phyloP scores from a whole-genome alignment of 345 rosid species.

The Raphanus sativus region DNA sequence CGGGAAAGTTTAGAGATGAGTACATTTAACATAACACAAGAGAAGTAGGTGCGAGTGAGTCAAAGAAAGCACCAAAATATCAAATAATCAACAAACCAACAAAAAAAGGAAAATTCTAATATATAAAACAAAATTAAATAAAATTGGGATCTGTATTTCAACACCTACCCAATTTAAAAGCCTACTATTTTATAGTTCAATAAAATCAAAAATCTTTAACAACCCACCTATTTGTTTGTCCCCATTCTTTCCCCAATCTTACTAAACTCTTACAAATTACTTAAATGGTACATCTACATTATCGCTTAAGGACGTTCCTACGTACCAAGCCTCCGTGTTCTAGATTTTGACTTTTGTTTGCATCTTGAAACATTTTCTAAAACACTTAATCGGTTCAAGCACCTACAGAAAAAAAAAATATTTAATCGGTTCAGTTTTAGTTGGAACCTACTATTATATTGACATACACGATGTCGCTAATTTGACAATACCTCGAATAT shows the following conservation, averaged over 20 bases:
- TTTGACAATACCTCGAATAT: neutral
- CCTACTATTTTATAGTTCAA: constrained; percentile 19
- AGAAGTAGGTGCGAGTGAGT: constrained; percentile 31
- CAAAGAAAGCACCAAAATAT: constrained; percentile 24
- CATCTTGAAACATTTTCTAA: neutral
- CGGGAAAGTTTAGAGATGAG: constrained; percentile 20
- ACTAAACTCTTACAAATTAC: neutral
- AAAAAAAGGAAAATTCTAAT: neutral
- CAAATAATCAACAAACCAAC: neutral
- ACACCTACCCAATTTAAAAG: constrained; percentile 41
- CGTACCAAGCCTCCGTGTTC: neutral
- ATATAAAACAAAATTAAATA: neutral
- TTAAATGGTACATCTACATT: constrained; percentile 16
- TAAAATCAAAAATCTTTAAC: constrained; percentile 33
- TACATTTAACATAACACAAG: constrained; percentile 49
- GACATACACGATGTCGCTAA: neutral
- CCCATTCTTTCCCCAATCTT: constrained; percentile 18
- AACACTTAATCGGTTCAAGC: neutral
- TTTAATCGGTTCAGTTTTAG: neutral
- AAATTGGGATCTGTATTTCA: constrained; percentile 26
- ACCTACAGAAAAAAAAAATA: neutral
- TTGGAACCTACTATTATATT: neutral
- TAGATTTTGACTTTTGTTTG: constrained; percentile 24
- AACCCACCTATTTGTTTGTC: constrained; percentile 47
- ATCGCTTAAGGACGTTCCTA: constrained; percentile 8